Evolutionary conservation across 371 early-diverging fungal species (phyloP).

Genomic region (Mortierella sp.): DNA sequence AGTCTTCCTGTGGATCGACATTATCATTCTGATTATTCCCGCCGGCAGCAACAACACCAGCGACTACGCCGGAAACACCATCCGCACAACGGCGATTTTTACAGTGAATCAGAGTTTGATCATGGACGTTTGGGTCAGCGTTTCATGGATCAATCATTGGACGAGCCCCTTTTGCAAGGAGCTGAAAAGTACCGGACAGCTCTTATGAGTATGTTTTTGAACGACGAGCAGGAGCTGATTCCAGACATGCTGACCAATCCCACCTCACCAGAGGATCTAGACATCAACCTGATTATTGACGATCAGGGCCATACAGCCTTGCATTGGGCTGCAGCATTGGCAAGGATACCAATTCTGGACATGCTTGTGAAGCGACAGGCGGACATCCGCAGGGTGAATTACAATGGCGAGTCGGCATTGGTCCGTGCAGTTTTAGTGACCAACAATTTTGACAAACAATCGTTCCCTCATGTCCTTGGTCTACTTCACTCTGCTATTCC

Average conservation of each 20-base stretch:
- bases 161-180: constrained; percentile 31
- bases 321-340: constrained; percentile 90
- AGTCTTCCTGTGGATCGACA: constrained; percentile 9
- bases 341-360: constrained; percentile 71
- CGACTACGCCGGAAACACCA: not conserved
- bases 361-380: constrained; percentile 74
- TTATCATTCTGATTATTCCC: constrained; percentile 8
- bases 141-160: constrained; percentile 6
- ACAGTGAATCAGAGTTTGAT: constrained; percentile 12
- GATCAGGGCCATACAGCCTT: constrained; percentile 86
- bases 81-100: constrained; percentile 11
- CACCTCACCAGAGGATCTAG: constrained; percentile 59
- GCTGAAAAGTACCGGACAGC: constrained; percentile 69
- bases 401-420: constrained; percentile 84
- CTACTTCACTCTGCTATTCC: constrained; percentile 73
- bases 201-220: constrained; percentile 80
- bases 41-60: not conserved
- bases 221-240: constrained; percentile 66
- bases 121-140: constrained; percentile 6
- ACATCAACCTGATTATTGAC: constrained; percentile 79
- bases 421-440: constrained; percentile 87
- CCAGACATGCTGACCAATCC: constrained; percentile 65
- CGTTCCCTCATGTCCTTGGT: constrained; percentile 81
- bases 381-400: constrained; percentile 69
- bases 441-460: constrained; percentile 83